These are phyloP conservation scores for Naematelia aurantialba DNA, from an alignment of 768 basidiomycete genomes.

Conservation along the genomic window DNA sequence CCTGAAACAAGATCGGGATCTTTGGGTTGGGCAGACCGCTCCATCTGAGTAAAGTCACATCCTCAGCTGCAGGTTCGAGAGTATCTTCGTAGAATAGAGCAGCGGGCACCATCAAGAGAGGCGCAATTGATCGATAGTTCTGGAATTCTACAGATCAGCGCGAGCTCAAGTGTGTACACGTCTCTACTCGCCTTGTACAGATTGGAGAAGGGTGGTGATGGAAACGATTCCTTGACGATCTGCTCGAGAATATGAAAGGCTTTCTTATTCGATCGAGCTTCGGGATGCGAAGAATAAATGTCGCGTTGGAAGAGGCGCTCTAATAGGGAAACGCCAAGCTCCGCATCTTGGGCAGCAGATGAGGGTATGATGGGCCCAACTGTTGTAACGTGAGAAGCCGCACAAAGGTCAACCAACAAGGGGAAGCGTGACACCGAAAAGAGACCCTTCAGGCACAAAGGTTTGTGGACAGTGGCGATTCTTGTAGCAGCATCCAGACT, in stretches of 20 bases:
- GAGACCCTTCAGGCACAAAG: too few relatives aligned
- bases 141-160: too few relatives aligned
- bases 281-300: too few relatives aligned
- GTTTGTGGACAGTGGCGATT: too few relatives aligned
- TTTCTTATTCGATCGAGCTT: too few relatives aligned
- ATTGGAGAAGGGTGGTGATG: conserved; percentile 17
- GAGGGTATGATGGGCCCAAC: conserved; percentile 48
- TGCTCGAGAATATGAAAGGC: too few relatives aligned
- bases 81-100: conserved; percentile 50
- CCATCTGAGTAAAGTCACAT: conserved; percentile 32
- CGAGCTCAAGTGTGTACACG: not conserved
- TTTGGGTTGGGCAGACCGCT: conserved; percentile 27
- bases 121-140: conserved; percentile 50
- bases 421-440: too few relatives aligned
- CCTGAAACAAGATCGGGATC: conserved; percentile 45
- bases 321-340: conserved; percentile 49
- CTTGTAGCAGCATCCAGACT: too few relatives aligned
- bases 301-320: conserved; percentile 46
- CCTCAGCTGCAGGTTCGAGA: conserved; percentile 35
- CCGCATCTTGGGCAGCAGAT: conserved; percentile 32
- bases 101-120: conserved; percentile 50
- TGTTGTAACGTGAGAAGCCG: not conserved
- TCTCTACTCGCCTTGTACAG: conserved; percentile 17
- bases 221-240: not conserved
- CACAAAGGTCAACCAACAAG: not conserved